Base-by-base conservation (phyloP, 305 asterid genomes). In the Fraxinus angustifolia region DNA sequence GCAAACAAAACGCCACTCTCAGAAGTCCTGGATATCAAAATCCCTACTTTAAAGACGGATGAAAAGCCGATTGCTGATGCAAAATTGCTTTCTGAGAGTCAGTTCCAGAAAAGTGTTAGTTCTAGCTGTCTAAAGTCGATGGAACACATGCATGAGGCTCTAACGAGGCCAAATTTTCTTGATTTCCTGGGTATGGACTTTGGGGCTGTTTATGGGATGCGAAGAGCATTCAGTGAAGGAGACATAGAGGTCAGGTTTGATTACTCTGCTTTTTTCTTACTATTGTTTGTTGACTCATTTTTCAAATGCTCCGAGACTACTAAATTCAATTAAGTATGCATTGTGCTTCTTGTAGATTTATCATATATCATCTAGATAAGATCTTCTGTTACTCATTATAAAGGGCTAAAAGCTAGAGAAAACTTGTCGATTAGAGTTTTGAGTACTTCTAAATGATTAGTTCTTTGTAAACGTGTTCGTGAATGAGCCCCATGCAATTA, bases 211-310 rank as follows among this genome's bases (percentile, higher is more conserved):
- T 87, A 90, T 83, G 96, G 97, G 77, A 94, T 94, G 97, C 93
- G 99, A 73, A 90, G 99, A 84, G 92, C 98, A 8, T 93, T 81
- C 85, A 96, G 99, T 72, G 99, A 96, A 76, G 99, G 99, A 81
- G 98, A 96, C 88, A 91, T 96, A 45, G 88, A 94, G 98, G 98
- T 94, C 83, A 56, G 74, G 56, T 83, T 86, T 80, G 81, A 76
- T 72, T 31, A 45, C 68, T 85, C 68, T 77, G 79, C 33, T 74
- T 34, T 82, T 50, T 84, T 68, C 75, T 33, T 5, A 6, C 75
- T n/a, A 33, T 71, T 14, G 14, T 71, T n/a, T 6, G 26, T 71
- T 6, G 40, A n/a, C 75, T 68, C 38, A 6, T 1, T 30, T 60
- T 4, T 30, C 6, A 30, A 68, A 12, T 31, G 38, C 11, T 17